Base-by-base conservation (phyloP, 768 basidiomycete species). In the Botryobasidium botryosum region DNA sequence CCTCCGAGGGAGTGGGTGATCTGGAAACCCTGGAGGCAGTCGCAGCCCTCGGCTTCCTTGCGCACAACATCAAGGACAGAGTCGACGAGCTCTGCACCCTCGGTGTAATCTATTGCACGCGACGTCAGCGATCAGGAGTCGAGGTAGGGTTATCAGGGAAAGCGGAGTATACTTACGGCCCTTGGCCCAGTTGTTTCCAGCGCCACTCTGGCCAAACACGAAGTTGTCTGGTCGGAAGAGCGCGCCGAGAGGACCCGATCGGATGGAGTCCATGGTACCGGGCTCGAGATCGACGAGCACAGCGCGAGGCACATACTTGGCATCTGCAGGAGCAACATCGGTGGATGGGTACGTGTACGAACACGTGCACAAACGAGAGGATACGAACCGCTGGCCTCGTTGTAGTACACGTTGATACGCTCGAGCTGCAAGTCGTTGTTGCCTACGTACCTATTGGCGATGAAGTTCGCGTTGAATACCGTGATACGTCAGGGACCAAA, bases 111-210 rank as follows among this genome's bases (percentile, higher is more conserved):
- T 82, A 44, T 3, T 28, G 27, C 8, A 7, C 48, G 25, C 18
- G 53, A 35, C 43, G 52, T 36, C 24, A 50, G 31, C 24, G 27
- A 44, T 46, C 41, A 45, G 46, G 51, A 44, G 52, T 50, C 40
- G 50, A 10, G 27, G 23, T 29, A 12, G 7, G 18, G 29, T 41
- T 35, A 50, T 41, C 42, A 41, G n/a, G 32, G 23, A 5, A 50
- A 18, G 2, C 8, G 7, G 13, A 41, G 18, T 24, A 40, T 31
- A 82, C 86, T 74, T 59, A 88, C 82, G 83, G 71, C 92, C 92
- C 79, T 97, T 99, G 20, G 94, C 92, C 94, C 94, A 97, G 70
- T 97, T 97, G 77, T 99, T 96, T 59, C 92, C 91, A 55, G 90
- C 92, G 66, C 90, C 90, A 63, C 78, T 88, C 66, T 97, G 92